These are phyloP conservation scores for Parathielavia appendiculata DNA, from an alignment of 495 filamentous ascomycete species.

Conservation along the genomic window DNA sequence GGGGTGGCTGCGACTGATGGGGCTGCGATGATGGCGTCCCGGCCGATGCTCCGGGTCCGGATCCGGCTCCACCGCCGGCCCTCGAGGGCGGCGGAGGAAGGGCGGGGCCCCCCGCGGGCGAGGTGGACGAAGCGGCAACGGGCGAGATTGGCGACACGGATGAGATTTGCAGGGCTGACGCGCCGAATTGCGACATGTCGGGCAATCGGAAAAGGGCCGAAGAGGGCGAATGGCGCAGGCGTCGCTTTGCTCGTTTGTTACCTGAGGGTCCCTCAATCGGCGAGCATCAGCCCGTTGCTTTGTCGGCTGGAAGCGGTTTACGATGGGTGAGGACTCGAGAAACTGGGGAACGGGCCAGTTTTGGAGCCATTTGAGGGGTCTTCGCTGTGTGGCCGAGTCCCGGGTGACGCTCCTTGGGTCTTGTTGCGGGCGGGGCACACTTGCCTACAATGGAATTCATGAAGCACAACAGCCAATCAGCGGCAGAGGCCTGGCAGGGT, in stretches of 20 bases:
- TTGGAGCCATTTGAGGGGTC: conserved; percentile 20
- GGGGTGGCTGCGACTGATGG: conserved; percentile 25
- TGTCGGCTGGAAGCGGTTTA: conserved; percentile 35
- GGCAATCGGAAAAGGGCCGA: neutral
- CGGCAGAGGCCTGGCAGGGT: neutral
- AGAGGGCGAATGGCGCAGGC: neutral
- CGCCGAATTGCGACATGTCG: conserved; percentile 33
- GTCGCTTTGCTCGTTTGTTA: conserved; percentile 2
- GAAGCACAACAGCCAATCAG: conserved; percentile 4
- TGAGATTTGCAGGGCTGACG: conserved; percentile 25
- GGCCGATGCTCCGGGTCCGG: conserved; percentile 13
- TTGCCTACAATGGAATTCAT: neutral
- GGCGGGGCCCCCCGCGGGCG: conserved; percentile 22
- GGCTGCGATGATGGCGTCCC: conserved; percentile 12
- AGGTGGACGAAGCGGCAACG: conserved; percentile 23
- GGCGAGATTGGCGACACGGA: conserved; percentile 29
- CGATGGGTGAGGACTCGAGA: conserved; percentile 25
- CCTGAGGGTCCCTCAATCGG: neutral
- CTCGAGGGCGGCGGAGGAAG: conserved; percentile 18
- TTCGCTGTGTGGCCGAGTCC: conserved; percentile 2
- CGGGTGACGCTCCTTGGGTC: conserved; percentile 8
- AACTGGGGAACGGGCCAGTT: conserved; percentile 24
- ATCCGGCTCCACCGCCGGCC: conserved; percentile 15
- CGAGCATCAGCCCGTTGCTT: conserved; percentile 1
- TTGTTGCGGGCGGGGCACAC: neutral